These are phyloP conservation scores for Microbotryum violaceum DNA, from an alignment of 1,284 basidiomycete genomes.

Conservation along the genomic window DNA sequence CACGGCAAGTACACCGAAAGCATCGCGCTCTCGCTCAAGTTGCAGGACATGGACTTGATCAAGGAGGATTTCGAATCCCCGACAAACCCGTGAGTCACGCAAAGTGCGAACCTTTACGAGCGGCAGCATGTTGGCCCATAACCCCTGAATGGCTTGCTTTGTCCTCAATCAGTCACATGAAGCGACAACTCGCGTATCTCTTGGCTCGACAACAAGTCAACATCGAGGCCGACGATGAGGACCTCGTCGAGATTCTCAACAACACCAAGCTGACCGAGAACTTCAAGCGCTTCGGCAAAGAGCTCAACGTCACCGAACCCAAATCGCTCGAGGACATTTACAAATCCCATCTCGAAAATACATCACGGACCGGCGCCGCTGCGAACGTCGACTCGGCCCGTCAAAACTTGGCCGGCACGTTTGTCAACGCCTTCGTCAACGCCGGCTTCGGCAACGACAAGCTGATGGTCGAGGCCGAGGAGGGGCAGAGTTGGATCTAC, in stretches of 20 bases:
- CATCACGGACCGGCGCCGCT: constrained; percentile 48
- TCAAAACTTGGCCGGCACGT: constrained; percentile 90
- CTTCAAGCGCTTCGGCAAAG: constrained; percentile 90
- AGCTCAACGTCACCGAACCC: constrained; percentile 81
- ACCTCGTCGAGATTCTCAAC: constrained; percentile 62
- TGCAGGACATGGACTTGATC: constrained; percentile 75
- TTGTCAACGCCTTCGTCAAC: constrained; percentile 98
- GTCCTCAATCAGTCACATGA: constrained; percentile 61
- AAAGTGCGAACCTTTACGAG: neutral
- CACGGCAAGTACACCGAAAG: constrained; percentile 88
- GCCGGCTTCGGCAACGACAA: constrained; percentile 99
- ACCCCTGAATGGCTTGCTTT: neutral
- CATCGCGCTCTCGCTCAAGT: constrained; percentile 73
- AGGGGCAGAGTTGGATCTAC: constrained; percentile 97
- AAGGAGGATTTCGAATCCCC: constrained; percentile 78
- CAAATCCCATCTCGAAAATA: constrained; percentile 90
- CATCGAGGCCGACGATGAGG: constrained; percentile 67
- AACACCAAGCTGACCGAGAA: constrained; percentile 73
- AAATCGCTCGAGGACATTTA: constrained; percentile 95
- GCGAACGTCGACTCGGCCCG: constrained; percentile 84
- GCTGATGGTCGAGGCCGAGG: constrained; percentile 91
- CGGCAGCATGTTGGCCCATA: neutral
- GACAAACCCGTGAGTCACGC: constrained; percentile 60
- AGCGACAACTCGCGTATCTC: constrained; percentile 88
- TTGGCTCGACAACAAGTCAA: constrained; percentile 86